These are phyloP conservation scores for Saccharomycopsis synnaedendra DNA, from an alignment of 805 yeast genomes.

Conservation along the genomic window DNA sequence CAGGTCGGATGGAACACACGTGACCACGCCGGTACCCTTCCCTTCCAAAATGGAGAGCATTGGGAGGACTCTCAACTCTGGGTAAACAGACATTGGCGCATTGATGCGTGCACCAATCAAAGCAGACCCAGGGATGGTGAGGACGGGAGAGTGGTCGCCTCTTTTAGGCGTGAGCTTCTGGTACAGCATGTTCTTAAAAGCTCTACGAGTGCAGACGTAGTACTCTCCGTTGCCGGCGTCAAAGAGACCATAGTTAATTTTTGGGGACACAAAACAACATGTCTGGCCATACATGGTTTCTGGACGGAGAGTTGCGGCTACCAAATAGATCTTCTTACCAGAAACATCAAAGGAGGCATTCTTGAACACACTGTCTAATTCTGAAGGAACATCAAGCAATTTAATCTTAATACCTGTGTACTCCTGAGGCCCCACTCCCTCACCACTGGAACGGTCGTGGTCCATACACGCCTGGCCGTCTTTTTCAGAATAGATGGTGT, in stretches of 20 bases:
- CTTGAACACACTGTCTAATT: slow-evolving; percentile 43
- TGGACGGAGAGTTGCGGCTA: slow-evolving; percentile 96
- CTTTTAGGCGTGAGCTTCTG: slow-evolving; percentile 87
- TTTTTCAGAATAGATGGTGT: slow-evolving; percentile 92
- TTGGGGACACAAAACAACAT: slow-evolving; percentile 95
- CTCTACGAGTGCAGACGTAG: slow-evolving; percentile 84
- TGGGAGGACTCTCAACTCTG: slow-evolving; percentile 75
- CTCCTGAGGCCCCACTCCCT: slow-evolving; percentile 95
- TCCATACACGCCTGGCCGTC: slow-evolving; percentile 99
- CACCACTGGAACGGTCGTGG: slow-evolving; percentile 95
- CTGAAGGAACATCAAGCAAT: slow-evolving; percentile 46
- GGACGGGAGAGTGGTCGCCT: slow-evolving; percentile 58
- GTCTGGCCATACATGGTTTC: slow-evolving; percentile 99
- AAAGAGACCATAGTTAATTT: slow-evolving; percentile 82
- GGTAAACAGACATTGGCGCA: slow-evolving; percentile 70
- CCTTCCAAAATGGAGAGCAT: slow-evolving; percentile 94
- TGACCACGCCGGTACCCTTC: slow-evolving; percentile 98
- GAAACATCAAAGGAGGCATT: slow-evolving; percentile 31
- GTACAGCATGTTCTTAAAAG: slow-evolving; percentile 94
- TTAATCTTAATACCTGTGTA: slow-evolving; percentile 86
- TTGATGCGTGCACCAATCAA: slow-evolving; percentile 78
- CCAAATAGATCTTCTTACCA: slow-evolving; percentile 62
- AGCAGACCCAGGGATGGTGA: slow-evolving; percentile 53
- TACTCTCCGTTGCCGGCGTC: slow-evolving; percentile 68
- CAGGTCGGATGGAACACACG: slow-evolving; percentile 98